A percentile compares a stretch with the other conserved stretches of the same genome.
phyloP scores from a whole-genome alignment of 1,284 basidiomycete genomes.

The Cryptococcus sp. region DNA sequence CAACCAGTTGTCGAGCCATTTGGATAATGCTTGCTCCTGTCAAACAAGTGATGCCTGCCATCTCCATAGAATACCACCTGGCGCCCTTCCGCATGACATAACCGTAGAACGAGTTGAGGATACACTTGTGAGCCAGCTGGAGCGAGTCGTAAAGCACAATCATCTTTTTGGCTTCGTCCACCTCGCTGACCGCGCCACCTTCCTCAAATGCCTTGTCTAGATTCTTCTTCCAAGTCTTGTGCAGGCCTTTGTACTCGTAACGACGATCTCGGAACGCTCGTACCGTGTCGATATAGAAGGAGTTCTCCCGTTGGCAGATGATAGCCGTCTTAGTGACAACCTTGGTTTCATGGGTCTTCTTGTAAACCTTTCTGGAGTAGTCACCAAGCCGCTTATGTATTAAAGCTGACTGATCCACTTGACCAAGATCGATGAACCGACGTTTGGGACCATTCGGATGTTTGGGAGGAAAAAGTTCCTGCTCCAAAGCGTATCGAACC shows the following conservation, averaged over 20 bases:
- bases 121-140: constrained; percentile 99
- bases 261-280: constrained; percentile 95
- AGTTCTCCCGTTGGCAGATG: constrained; percentile 97
- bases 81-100: constrained; percentile 99
- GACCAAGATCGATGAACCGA: constrained; percentile 81
- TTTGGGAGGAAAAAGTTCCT: constrained; percentile 87
- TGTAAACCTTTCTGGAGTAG: constrained; percentile 98
- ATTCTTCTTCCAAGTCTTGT: constrained; percentile 99
- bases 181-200: constrained; percentile 73
- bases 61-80: constrained; percentile 99
- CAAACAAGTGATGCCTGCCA: constrained; percentile 99
- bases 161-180: constrained; percentile 99
- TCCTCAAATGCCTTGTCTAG: constrained; percentile 73
- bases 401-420: constrained; percentile 84
- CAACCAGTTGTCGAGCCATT: constrained; percentile 97
- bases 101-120: constrained; percentile 99
- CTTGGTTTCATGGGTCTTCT: constrained; percentile 98
- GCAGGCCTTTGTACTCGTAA: constrained; percentile 98
- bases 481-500: constrained; percentile 95
- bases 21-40: constrained; percentile 99
- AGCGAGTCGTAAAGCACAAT: constrained; percentile 99
- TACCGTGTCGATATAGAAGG: constrained; percentile 99
- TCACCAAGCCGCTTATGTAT: constrained; percentile 97
- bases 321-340: constrained; percentile 93
- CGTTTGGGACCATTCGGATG: constrained; percentile 71